Conservation (phyloP, 2,329 filamentous ascomycete species). For the Dactylellina leptospora region DNA sequence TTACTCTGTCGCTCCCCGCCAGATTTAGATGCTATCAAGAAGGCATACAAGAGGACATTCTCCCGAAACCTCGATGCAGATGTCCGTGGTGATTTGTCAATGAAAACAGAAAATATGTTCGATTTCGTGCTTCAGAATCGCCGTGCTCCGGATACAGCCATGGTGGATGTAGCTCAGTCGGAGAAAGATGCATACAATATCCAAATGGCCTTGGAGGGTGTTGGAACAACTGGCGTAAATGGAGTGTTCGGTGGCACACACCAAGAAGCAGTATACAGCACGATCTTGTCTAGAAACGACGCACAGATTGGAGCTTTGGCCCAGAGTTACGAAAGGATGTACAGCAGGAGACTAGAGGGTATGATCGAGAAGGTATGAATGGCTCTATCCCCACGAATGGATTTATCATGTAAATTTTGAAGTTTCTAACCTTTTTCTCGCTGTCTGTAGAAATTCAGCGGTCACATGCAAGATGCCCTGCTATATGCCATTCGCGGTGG, state of each 20-base stretch:
- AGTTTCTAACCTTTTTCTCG: conserved; percentile 1
- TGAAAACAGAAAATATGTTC: conserved; percentile 88
- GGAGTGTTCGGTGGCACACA: conserved; percentile 74
- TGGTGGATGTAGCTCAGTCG: conserved; percentile 75
- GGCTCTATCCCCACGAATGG: not conserved
- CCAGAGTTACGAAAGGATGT: conserved; percentile 77
- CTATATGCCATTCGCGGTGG: conserved; percentile 83
- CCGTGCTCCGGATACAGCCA: conserved; percentile 79
- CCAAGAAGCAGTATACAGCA: conserved; percentile 40
- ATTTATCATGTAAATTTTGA: not conserved
- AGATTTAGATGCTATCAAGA: conserved; percentile 86
- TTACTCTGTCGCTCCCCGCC: conserved; percentile 84
- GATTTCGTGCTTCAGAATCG: conserved; percentile 78
- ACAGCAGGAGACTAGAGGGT: conserved; percentile 73
- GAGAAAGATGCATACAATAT: conserved; percentile 79
- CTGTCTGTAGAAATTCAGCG: conserved; percentile 74
- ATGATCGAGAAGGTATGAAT: conserved; percentile 72
- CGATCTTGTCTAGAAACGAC: conserved; percentile 66
- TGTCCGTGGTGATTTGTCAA: conserved; percentile 79
- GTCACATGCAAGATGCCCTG: conserved; percentile 89
- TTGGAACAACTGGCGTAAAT: conserved; percentile 78
- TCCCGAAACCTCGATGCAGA: conserved; percentile 74
- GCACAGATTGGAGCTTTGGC: conserved; percentile 84
- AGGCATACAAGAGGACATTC: conserved; percentile 75
- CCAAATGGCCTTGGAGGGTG: conserved; percentile 79